These are phyloP conservation scores for Amoeboaphelidium protococcarum DNA, from an alignment of 371 early-diverging fungal genomes.

Conservation along the genomic window DNA sequence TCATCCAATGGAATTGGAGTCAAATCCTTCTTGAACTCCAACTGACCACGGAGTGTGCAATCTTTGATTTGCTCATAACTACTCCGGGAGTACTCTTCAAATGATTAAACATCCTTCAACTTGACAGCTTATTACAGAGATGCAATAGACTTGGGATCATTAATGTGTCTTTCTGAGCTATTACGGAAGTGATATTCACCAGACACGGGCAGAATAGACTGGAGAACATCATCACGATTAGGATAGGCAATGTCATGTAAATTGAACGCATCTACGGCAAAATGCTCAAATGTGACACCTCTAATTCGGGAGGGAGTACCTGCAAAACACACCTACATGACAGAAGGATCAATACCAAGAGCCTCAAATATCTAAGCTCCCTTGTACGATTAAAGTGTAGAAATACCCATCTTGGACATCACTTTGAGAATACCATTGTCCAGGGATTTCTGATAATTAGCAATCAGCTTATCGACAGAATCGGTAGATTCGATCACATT, in stretches of 20 bases:
- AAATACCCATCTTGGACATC: conserved; percentile 98
- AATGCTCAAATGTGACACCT: conserved; percentile 50
- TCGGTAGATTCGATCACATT: conserved; percentile 13
- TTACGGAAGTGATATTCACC: conserved; percentile 90
- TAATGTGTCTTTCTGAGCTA: conserved; percentile 72
- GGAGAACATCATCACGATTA: conserved; percentile 23
- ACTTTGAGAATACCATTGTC: conserved; percentile 86
- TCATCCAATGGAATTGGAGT: conserved; percentile 60
- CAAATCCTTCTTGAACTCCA: conserved; percentile 52
- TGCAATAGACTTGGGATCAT: conserved; percentile 62
- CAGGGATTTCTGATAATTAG: conserved; percentile 53
- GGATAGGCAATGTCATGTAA: conserved; percentile 67
- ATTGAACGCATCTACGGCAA: conserved; percentile 64
- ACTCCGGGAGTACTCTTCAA: conserved; percentile 48
- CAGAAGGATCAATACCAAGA: conserved; percentile 60
- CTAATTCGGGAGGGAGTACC: conserved; percentile 89
- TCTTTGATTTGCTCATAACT: conserved; percentile 53
- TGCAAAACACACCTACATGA: conserved; percentile 65
- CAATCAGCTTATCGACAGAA: conserved; percentile 25
- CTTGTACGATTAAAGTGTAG: conserved; percentile 86
- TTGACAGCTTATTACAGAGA: conserved; percentile 87
- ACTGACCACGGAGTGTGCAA: conserved; percentile 80
- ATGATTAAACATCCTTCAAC: conserved; percentile 52
- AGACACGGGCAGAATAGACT: conserved; percentile 46
- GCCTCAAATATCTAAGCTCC: conserved; percentile 96